Conservation (phyloP, 1,284 basidiomycete genomes). For the Cryptococcus sp. region DNA sequence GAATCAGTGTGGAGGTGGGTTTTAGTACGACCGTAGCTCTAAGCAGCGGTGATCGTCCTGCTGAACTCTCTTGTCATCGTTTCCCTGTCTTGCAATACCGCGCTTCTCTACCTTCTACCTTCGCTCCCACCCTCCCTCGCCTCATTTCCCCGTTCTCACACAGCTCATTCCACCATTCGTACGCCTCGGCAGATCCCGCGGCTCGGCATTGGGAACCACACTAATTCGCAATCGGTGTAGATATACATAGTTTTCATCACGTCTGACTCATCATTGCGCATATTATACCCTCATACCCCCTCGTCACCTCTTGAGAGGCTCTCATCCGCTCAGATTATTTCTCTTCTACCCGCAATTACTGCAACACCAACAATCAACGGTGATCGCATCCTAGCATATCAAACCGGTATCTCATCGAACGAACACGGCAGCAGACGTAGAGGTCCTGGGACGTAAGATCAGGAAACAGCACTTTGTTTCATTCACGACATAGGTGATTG, state of each 20-base stretch:
- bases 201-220: no score
- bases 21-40: no score
- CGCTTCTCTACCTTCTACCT: background rate
- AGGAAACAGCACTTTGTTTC: no score
- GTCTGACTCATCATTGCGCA: no score
- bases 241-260: no score
- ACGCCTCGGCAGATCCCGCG: background rate
- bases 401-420: background rate
- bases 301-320: background rate
- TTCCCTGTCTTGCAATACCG: background rate
- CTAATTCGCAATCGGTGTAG: no score
- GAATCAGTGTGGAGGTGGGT: no score
- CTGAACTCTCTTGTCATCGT: no score
- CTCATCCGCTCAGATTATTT: background rate
- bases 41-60: no score
- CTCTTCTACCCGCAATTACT: background rate
- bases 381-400: background rate
- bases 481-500: no score
- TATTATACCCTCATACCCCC: no score
- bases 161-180: constrained; percentile 2
- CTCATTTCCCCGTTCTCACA: background rate
- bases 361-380: background rate
- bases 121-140: background rate
- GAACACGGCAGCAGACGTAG: background rate
- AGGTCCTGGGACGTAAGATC: no score